Evolutionary conservation across 2,329 filamentous ascomycete species (phyloP), one percentile per base, ranked within the genome.

Genomic region (Diaporthe sp.): DNA sequence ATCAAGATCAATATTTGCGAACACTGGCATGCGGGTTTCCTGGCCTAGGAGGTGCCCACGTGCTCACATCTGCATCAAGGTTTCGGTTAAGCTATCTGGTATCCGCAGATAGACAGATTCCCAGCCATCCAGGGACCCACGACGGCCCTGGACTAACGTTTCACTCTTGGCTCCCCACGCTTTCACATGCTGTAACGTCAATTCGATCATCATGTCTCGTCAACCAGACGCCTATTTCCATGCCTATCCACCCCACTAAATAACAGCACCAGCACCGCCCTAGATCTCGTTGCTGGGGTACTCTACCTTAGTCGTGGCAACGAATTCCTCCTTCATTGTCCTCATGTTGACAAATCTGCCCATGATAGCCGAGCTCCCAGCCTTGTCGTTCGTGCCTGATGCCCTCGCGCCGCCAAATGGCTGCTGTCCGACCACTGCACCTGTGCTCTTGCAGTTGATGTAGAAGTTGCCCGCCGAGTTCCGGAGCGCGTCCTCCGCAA

Each of bases 281-380:
- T 82, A 92, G 28, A 87, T 83, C 83, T 92, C 92, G 82, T 95
- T 95, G 84, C 92, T 94, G 28, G 92, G 92, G 82, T 95, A 95
- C 70, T 82, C 82, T 42, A 95, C 92, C 82, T 88, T 86, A 45
- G 88, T 88, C 45, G 90, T 92, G 4, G 90, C 85, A 76, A 86
- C 84, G 79, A 94, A 95, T 86, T 95, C 93, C 87, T 95, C 93
- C 90, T 90, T 91, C 77, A 91, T 84, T 8, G 86, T 86, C 71
- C 88, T 81, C 72, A 85, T 83, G 78, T 86, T 87, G 19, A 87
- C 86, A 77, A 90, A 90, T 28, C 89, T 84, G 74, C 84, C 82
- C 76, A 91, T 78, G 75, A 88, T 82, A 45, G 84, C 85, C 60
- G 85, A 82, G 78, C 87, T 90, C 50, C 89, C 89, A 4, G 88